A percentile compares a stretch with the other conserved stretches of the same genome.
Conservation (phyloP, 495 filamentous ascomycete species). For the Articulospora tetracladia region DNA sequence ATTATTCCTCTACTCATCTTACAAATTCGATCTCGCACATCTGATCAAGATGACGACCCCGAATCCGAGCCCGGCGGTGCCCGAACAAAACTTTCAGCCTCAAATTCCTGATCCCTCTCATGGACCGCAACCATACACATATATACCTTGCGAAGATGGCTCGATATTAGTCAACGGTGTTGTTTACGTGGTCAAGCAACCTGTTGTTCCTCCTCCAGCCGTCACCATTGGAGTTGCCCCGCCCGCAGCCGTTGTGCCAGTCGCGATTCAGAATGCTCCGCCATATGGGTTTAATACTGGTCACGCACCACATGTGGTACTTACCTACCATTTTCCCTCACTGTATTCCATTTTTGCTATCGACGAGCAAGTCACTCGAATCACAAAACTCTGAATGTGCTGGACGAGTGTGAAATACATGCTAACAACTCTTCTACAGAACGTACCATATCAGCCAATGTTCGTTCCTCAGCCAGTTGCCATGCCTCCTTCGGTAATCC, state of each 20-base stretch:
- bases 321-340: background rate
- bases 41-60: background rate
- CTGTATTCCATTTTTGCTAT: background rate
- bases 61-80: background rate
- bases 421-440: background rate
- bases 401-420: background rate
- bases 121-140: conserved; percentile 40
- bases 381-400: background rate
- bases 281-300: background rate
- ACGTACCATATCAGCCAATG: background rate
- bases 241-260: background rate
- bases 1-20: background rate
- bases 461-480: conserved; percentile 10
- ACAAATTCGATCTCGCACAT: no score
- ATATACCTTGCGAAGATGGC: conserved; percentile 40
- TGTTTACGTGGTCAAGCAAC: conserved; percentile 9
- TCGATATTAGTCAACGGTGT: conserved; percentile 15
- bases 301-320: background rate
- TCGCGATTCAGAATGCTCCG: conserved; percentile 1
- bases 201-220: background rate
- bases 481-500: no score
- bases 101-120: conserved; percentile 41
- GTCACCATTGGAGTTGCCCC: background rate
- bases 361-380: conserved; percentile 1
- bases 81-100: conserved; percentile 33